Base-by-base conservation (phyloP, 345 rosid genomes). In the Ceriops decandra region DNA sequence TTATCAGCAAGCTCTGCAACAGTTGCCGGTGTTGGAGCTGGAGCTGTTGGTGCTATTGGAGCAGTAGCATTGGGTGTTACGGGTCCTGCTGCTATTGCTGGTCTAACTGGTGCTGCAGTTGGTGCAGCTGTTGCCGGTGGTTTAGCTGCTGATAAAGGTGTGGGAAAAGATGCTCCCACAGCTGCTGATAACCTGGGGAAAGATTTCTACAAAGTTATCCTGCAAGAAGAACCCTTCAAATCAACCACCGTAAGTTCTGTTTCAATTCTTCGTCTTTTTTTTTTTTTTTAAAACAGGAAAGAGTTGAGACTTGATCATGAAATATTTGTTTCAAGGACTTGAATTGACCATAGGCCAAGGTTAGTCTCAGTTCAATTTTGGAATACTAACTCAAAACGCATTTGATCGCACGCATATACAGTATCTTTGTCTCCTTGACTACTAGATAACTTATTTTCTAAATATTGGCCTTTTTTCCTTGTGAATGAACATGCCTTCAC, bases 61-160 rank as follows among this genome's bases (percentile, higher is more conserved):
- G 96, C 90, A 33, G 75, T 86, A 57, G 90, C 95, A 4, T 59
- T 87, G 16, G 96, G 98, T 1, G 76, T 69, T 3, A 80, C 96
- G 0, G 97, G 93, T 70, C 93, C 98, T 0, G 89, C 79, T 2
- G 92, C 93, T 0, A 82, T 76, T 10, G 96, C 81, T 5, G 96
- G 96, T 2, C 72, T 90, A 60, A 85, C 93, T 1, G 84, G 83
- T 0, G 92, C 95, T 28, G 97, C 98, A 1, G 87, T 84, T 30
- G 96, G 96, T 58, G 96, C 98, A 0, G 98, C 97, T 6, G 89
- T 87, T 8, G 92, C 80, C 7, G 97, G 96, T 63, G 96, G 90
- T 0, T 67, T 83, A 35, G 93, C 82, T 2, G 93, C 89, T 20
- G 92, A 88, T 51, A 82, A 78, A 69, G 93, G 82, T 7, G 28